Evolutionary conservation across 371 early-diverging fungal genomes (phyloP), one percentile per base, ranked within the genome.

Genomic region (Syncephalastrum racemosum): DNA sequence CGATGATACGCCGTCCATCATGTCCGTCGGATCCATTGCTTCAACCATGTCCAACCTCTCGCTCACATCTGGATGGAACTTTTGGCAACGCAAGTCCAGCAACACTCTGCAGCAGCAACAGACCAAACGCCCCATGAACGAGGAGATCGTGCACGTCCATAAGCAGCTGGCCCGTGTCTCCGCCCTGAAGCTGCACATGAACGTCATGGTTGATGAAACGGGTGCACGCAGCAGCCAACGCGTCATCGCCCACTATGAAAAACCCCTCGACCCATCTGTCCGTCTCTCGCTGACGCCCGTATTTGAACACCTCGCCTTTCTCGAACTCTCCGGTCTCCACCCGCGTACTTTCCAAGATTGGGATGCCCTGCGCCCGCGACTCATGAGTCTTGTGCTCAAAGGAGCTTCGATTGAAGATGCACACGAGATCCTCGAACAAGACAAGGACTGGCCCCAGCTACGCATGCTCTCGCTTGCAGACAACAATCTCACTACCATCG

Each of bases 1-100:
- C n/a, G 67, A 69, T 59, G 70, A 64, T 42, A 64, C 64, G 4
- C 72, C 71, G 22, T 84, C 84, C 7, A 77, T 84, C 51, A 70
- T 75, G 20, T 82, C 82, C 0, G 71, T 79, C 15, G 69, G 70
- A 7, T 83, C 86, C 1, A 76, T 81, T 2, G 80, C 83, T 18
- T 78, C 78, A 2, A 67, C 69, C 41, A 74, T 82, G 57, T 86
- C 86, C 2, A 82, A 82, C 1, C 52, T 86, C 15, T 84, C 86
- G 0, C 55, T 86, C 1, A 72, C 80, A n/a, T 78, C 82, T 1
- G 82, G 84, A 5, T 86, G 87, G 87, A 79, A 80, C 43, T 72
- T 80, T 31, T 86, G 87, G 87, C 71, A 69, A n/a, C 58, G 60
- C n/a, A 55, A 62, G 4, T 50, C 42, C 6, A 10, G 1, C 36